phyloP scores from a whole-genome alignment of 2,329 filamentous ascomycete species.

The Calonectria pseudoreteaudii region DNA sequence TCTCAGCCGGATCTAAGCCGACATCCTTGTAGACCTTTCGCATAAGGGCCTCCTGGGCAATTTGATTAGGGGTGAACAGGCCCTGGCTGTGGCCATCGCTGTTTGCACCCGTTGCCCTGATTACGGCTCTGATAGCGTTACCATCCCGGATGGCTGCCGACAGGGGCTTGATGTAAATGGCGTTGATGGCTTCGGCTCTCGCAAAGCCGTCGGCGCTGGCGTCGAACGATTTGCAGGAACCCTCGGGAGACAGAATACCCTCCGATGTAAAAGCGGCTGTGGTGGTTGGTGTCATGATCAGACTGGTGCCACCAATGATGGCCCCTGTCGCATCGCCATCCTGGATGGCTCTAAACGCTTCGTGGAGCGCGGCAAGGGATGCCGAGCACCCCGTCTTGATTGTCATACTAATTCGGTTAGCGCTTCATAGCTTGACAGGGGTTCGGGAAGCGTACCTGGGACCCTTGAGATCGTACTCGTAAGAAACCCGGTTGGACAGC shows the following conservation, averaged over 20 bases:
- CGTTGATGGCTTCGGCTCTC: constrained; percentile 57
- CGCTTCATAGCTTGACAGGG: constrained; percentile 47
- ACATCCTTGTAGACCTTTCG: constrained; percentile 48
- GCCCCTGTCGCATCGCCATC: constrained; percentile 42
- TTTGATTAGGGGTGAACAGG: constrained; percentile 52
- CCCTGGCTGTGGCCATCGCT: constrained; percentile 55
- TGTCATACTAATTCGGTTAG: constrained; percentile 40
- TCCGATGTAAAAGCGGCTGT: constrained; percentile 35
- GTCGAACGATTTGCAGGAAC: constrained; percentile 50
- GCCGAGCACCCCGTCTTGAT: constrained; percentile 52
- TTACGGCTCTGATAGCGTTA: constrained; percentile 52
- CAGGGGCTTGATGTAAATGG: constrained; percentile 57
- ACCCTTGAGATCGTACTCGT: constrained; percentile 58
- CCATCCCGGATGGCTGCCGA: constrained; percentile 57
- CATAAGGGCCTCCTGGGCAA: constrained; percentile 53
- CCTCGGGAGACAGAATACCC: constrained; percentile 41
- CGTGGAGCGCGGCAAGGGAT: constrained; percentile 45
- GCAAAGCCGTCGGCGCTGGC: constrained; percentile 58
- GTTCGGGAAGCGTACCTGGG: constrained; percentile 50
- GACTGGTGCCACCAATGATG: constrained; percentile 47
- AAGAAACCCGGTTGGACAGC: constrained; percentile 47
- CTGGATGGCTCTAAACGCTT: constrained; percentile 46
- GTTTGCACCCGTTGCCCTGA: constrained; percentile 48
- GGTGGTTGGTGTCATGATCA: constrained; percentile 46
- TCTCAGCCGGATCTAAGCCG: constrained; percentile 37